Base-by-base conservation (phyloP, 31 red algal genomes). In the Asparagopsis taxiformis region DNA sequence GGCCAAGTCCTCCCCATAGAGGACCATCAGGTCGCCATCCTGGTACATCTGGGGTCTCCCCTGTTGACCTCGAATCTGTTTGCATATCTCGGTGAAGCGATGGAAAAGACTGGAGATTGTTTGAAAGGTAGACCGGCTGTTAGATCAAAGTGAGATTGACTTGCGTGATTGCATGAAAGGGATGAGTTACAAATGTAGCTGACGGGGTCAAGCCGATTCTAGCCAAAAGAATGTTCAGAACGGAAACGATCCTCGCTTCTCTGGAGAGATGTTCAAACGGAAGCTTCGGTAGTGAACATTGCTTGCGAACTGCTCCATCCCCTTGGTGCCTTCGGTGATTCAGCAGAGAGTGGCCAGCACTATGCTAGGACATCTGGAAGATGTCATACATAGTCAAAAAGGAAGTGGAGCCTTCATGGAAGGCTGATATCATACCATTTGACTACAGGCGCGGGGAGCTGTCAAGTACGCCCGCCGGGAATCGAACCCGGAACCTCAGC, bases 1-100 rank as follows among this genome's bases (percentile, higher is more conserved):
- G 87, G 23, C 64, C 70, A 15, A 82, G 25, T 4, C 76, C 87
- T 60, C 70, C 75, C 87, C 87, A 91, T 1, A 61, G 52, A 0
- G 69, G 38, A 34, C 68, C 76, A 3, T 54, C 76, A 1, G 87
- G 70, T 13, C 31, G n/a, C 87, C 87, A 91, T 16, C 44, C 62
- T 7, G 56, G 68, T 0, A 15, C 66, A 50, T 89, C 85, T 1
- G 24, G 19, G 19, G 46, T 13, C 3, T 31, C 43, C 31, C 49
- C 23, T 34, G 4, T 51, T 2, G 24, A 20, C 25, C 54, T 43
- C 52, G 60, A 56, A 49, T 16, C 21, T 29, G 49, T 67, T 26
- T 17, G 50, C 21, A 16, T 30, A 3, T 3, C 2, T 39, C 19
- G 15, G 22, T 13, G 30, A 26, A 21, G 36, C 9, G 71, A 22